Evolutionary conservation across 495 filamentous ascomycete species (phyloP).

Genomic region (Platismatia glauca): DNA sequence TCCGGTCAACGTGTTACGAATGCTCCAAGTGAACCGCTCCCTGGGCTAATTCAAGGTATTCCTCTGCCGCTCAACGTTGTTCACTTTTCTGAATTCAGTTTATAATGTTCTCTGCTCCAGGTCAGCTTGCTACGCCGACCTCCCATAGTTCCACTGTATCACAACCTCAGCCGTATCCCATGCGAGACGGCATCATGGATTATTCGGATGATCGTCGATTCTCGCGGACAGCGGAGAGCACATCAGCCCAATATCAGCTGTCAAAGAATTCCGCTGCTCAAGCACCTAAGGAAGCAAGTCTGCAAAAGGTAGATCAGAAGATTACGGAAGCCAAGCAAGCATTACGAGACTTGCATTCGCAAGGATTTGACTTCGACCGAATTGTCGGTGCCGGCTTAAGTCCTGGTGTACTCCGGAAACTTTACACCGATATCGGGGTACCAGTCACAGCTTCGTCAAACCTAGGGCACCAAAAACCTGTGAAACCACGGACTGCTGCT

Average conservation of each 20-base stretch:
- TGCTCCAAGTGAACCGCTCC: background rate
- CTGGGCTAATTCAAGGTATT: background rate
- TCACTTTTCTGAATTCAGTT: background rate
- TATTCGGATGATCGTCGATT: background rate
- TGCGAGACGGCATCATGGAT: background rate
- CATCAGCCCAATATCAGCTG: background rate
- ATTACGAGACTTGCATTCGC: constrained; percentile 51
- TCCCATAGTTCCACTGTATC: background rate
- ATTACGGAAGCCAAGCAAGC: constrained; percentile 49
- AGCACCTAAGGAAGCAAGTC: background rate
- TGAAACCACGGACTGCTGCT: constrained; percentile 1
- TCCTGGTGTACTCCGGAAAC: constrained; percentile 45
- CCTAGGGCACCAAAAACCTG: constrained; percentile 9
- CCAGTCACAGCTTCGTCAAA: constrained; percentile 26
- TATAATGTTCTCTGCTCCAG: background rate
- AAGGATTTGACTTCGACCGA: constrained; percentile 57
- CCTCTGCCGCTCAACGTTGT: background rate
- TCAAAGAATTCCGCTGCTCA: background rate
- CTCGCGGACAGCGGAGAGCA: background rate
- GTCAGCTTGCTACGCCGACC: background rate
- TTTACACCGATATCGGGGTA: constrained; percentile 60
- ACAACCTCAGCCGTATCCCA: background rate
- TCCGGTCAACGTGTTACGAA: background rate
- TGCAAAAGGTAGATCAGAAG: background rate
- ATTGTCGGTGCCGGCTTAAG: constrained; percentile 67